phyloP scores from a whole-genome alignment of 768 basidiomycete species.

The Podaxis carcinomalis region DNA sequence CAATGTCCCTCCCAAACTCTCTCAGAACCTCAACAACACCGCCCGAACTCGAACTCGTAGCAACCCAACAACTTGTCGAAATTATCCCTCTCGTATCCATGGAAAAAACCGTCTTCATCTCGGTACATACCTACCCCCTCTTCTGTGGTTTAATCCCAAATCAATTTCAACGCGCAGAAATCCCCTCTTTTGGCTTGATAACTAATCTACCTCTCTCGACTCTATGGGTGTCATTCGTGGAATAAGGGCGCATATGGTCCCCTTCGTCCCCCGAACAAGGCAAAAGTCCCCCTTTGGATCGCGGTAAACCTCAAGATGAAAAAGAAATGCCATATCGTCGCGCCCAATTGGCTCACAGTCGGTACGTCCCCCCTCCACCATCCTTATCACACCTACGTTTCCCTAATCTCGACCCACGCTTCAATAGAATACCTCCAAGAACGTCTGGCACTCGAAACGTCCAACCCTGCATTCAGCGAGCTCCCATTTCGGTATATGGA shows the following conservation, averaged over 20 bases:
- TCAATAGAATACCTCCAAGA: slow-evolving; percentile 77
- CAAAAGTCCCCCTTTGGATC: slow-evolving; percentile 93
- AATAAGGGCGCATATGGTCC: slow-evolving; percentile 88
- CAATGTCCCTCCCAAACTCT: slow-evolving; percentile 4
- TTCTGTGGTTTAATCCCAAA: slow-evolving; percentile 13
- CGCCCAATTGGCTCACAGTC: slow-evolving; percentile 84
- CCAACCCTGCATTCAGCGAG: slow-evolving; percentile 65
- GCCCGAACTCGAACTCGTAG: slow-evolving; percentile 33
- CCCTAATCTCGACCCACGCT: not conserved
- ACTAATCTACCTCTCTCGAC: not conserved
- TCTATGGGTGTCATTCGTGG: not conserved
- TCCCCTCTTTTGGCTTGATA: not conserved
- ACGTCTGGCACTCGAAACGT: slow-evolving; percentile 69
- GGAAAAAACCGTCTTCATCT: slow-evolving; percentile 89
- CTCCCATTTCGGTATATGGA: slow-evolving; percentile 89
- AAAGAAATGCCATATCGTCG: slow-evolving; percentile 89
- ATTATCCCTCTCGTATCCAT: slow-evolving; percentile 87
- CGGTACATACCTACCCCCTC: slow-evolving; percentile 43
- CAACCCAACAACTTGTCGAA: slow-evolving; percentile 79
- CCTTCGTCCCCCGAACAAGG: slow-evolving; percentile 80
- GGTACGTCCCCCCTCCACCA: slow-evolving; percentile 44
- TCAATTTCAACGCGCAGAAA: slow-evolving; percentile 8
- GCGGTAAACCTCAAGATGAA: slow-evolving; percentile 91
- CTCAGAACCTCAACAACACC: slow-evolving; percentile 9
- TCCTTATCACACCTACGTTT: not conserved